Base-by-base conservation (phyloP, 495 filamentous ascomycete genomes). In the Annulohypoxylon moriforme region DNA sequence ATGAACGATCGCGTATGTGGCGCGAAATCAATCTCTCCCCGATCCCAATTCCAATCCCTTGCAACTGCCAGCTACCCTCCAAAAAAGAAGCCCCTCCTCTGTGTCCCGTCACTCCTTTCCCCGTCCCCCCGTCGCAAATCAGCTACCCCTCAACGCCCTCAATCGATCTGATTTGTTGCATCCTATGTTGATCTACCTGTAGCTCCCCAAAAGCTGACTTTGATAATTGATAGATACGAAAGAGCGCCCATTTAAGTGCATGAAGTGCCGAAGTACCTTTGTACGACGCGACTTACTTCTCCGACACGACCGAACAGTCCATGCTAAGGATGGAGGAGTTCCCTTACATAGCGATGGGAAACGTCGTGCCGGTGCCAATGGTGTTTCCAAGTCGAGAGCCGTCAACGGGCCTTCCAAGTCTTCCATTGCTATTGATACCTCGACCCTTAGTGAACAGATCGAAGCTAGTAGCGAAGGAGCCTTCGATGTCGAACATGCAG, bases 251-350 rank as follows among this genome's bases (percentile, higher is more conserved):
- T 99, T 99, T 87, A 98, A 98, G 78, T 99, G 96, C 83, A 84
- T 91, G 77, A 99, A 99, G 84, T 99, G 96, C 83, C 89, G 94
- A 75, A 98, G 96, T 86, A 99, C 96, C 64, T 99, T 99, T 76
- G 96, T 99, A 71, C 92, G 96, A 79, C 92, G 96, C 82, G 96
- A 99, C 82, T 87, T 99, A 24, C 89, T 99, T 36, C 88, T 99
- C 68, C 93, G 96, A 80, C 96, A 99, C 84, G 96, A 99, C 79
- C 93, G 96, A 73, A 99, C 96, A 62, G 96, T 99, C 58, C 96
- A 99, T 81, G 96, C 96, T 62, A 99, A 99, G 82, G 96, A 99
- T 87, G 96, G 96, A 74, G 96, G 96, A 64, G 89, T 97, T 25
- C 96, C 96, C 69, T 89, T 99, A 16, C 93, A 94, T 78, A 96